These are phyloP conservation scores for Dryas alaskensis DNA, from an alignment of 306 rosid species.

Conservation along the genomic window DNA sequence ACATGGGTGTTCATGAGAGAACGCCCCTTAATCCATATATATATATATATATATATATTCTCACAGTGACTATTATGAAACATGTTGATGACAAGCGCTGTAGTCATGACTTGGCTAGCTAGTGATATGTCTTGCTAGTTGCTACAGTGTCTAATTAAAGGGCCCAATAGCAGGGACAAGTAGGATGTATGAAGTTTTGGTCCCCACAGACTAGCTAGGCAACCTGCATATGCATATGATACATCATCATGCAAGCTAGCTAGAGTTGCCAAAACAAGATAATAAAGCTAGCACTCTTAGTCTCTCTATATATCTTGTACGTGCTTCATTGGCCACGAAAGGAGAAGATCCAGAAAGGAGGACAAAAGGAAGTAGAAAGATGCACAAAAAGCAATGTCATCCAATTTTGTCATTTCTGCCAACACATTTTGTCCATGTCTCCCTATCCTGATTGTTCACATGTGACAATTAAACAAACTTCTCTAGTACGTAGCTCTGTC, in stretches of 20 bases:
- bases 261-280: slow-evolving; percentile 25
- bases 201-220: slow-evolving; percentile 25
- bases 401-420: slow-evolving; percentile 42
- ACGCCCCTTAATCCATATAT: too few relatives aligned
- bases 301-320: neutral
- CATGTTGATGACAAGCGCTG: slow-evolving; percentile 10
- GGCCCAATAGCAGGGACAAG: slow-evolving; percentile 40
- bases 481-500: neutral
- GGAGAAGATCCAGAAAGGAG: slow-evolving; percentile 40
- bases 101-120: slow-evolving; percentile 4
- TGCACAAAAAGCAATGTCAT: slow-evolving; percentile 35
- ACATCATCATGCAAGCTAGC: neutral
- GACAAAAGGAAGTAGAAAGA: slow-evolving; percentile 40
- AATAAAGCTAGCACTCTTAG: slow-evolving; percentile 7
- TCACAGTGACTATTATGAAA: neutral
- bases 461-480: slow-evolving; percentile 29
- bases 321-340: slow-evolving; percentile 36
- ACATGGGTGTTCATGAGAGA: too few relatives aligned
- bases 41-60: too few relatives aligned
- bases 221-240: too few relatives aligned
- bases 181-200: slow-evolving; percentile 33
- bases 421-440: slow-evolving; percentile 65
- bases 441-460: slow-evolving; percentile 42
- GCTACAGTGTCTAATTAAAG: slow-evolving; percentile 29
- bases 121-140: slow-evolving; percentile 19